Percentiles rank a stretch among this genome's conserved stretches.
Conservation (phyloP, 805 yeast species). For the Teunomyces pallodes region DNA sequence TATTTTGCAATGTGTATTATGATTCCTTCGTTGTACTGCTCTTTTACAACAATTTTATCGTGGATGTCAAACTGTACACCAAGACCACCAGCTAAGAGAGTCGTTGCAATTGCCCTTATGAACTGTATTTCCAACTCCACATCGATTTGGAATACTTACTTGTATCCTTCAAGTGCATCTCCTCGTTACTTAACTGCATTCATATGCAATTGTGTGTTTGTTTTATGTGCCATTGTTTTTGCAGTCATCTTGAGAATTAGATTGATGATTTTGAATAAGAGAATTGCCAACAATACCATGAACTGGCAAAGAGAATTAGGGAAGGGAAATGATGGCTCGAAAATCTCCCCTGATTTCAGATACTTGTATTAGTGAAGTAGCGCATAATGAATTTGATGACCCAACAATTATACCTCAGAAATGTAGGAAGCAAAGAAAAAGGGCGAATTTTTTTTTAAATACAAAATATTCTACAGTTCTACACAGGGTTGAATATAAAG, state of each 20-base stretch:
- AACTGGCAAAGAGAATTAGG: conserved; percentile 50
- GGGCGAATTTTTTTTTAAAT: too few species aligned
- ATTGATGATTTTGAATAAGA: conserved; percentile 37
- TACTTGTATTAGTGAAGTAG: conserved; percentile 24
- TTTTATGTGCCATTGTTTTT: conserved; percentile 36
- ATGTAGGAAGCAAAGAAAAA: background rate
- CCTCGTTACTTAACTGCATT: conserved; percentile 51
- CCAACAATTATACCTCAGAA: background rate
- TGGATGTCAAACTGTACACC: conserved; percentile 59
- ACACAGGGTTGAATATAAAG: too few species aligned
- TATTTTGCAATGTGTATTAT: conserved; percentile 59
- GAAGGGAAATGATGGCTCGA: conserved; percentile 42
- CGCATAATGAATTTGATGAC: background rate
- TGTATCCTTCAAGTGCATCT: conserved; percentile 43
- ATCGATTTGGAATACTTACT: conserved; percentile 54
- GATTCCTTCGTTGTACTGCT: conserved; percentile 55
- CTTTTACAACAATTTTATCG: conserved; percentile 50
- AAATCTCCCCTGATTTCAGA: conserved; percentile 44
- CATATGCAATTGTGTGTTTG: conserved; percentile 47
- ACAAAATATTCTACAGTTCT: too few species aligned
- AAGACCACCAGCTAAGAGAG: conserved; percentile 58
- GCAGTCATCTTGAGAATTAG: conserved; percentile 41
- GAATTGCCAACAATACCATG: conserved; percentile 45
- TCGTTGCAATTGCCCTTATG: conserved; percentile 55
- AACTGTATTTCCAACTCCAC: conserved; percentile 57